phyloP scores from a whole-genome alignment of 2,329 filamentous ascomycete genomes.

The Cladosporium phlei region DNA sequence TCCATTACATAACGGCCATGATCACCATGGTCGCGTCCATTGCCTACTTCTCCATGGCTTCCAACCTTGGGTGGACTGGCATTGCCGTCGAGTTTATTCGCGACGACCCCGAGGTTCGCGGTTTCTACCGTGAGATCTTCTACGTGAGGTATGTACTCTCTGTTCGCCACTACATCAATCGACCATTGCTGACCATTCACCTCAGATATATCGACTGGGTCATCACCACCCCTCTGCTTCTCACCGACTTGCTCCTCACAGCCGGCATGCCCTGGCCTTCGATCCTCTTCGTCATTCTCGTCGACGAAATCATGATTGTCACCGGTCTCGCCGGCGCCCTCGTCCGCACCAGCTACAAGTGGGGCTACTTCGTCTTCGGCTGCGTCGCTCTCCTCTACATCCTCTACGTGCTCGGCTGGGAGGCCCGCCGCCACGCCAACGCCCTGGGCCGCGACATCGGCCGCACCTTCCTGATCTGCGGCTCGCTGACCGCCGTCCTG shows the following conservation, averaged over 20 bases:
- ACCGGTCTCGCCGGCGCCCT: conserved; percentile 62
- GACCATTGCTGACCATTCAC: conserved; percentile 53
- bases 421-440: conserved; percentile 53
- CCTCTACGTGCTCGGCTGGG: conserved; percentile 54
- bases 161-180: too few relatives aligned
- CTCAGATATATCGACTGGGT: conserved; percentile 26
- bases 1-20: conserved; percentile 60
- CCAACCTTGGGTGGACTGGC: conserved; percentile 59
- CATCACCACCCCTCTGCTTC: conserved; percentile 60
- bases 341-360: conserved; percentile 60
- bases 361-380: conserved; percentile 61
- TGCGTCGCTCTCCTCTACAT: conserved; percentile 54
- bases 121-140: conserved; percentile 58
- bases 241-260: conserved; percentile 59
- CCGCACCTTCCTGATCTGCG: conserved; percentile 51
- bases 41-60: conserved; percentile 64
- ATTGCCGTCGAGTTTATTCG: conserved; percentile 58
- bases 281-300: conserved; percentile 57
- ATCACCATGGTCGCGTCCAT: conserved; percentile 57
- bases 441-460: conserved; percentile 51
- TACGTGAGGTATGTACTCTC: too few relatives aligned
- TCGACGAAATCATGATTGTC: conserved; percentile 64
- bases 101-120: conserved; percentile 41
- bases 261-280: conserved; percentile 61
- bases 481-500: conserved; percentile 54